Conservation (phyloP, 768 basidiomycete species). For the Russula brevipes region DNA sequence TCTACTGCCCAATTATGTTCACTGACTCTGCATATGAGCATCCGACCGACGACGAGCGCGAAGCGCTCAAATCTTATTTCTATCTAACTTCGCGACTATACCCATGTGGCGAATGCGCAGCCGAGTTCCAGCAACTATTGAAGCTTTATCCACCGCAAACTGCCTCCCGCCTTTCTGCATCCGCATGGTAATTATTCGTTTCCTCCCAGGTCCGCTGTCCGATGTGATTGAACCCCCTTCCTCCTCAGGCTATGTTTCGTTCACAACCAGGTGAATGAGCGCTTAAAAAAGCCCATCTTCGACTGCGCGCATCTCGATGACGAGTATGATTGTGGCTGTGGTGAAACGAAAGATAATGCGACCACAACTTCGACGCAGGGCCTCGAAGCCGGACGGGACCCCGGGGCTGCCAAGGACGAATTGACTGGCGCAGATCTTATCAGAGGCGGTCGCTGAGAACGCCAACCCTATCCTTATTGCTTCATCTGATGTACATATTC, state of each 20-base stretch:
- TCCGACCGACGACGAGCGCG: slow-evolving; percentile 77
- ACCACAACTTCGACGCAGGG: slow-evolving; percentile 26
- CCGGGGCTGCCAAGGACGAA: slow-evolving; percentile 46
- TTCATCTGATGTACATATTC: neutral
- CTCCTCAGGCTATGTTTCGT: slow-evolving; percentile 73
- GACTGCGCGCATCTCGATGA: slow-evolving; percentile 86
- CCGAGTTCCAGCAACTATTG: slow-evolving; percentile 82
- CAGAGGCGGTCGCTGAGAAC: slow-evolving; percentile 44
- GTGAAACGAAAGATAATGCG: slow-evolving; percentile 46
- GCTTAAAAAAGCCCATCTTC: slow-evolving; percentile 76
- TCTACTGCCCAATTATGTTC: neutral
- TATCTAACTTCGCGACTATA: slow-evolving; percentile 84
- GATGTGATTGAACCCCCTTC: neutral
- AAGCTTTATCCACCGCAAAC: slow-evolving; percentile 90
- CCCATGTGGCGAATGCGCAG: slow-evolving; percentile 93
- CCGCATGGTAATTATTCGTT: slow-evolving; percentile 54
- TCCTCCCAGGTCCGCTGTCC: neutral
- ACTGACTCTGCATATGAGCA: slow-evolving; percentile 40
- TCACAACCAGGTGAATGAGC: slow-evolving; percentile 86
- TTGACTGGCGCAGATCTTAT: slow-evolving; percentile 59
- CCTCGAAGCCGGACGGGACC: slow-evolving; percentile 42
- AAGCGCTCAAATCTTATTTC: slow-evolving; percentile 79
- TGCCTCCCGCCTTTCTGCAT: slow-evolving; percentile 74
- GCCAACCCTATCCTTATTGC: neutral
- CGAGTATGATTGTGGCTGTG: slow-evolving; percentile 95